Percentiles rank a stretch among this genome's conserved stretches.
These are phyloP conservation scores for Brettanomyces naardenensis DNA, from an alignment of 805 yeast genomes.

Conservation along the genomic window DNA sequence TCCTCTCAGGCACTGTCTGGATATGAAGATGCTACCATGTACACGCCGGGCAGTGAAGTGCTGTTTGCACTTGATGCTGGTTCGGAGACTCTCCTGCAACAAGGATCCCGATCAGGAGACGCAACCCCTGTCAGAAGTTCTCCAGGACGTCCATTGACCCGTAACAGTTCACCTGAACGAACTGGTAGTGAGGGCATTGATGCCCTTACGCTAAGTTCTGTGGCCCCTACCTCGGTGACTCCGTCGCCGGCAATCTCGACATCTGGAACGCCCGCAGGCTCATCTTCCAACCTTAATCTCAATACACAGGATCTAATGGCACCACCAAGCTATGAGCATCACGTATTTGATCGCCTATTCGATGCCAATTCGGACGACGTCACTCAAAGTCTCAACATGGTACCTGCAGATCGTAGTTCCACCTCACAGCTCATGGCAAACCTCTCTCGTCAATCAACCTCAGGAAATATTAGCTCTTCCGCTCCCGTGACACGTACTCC, in stretches of 20 bases:
- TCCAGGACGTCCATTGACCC: background rate
- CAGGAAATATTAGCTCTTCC: too few species aligned
- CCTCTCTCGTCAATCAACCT: too few species aligned
- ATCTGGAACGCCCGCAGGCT: background rate
- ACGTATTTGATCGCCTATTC: conserved; percentile 72
- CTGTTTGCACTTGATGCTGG: background rate
- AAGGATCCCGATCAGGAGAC: conserved; percentile 12
- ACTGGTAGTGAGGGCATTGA: background rate
- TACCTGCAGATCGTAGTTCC: background rate
- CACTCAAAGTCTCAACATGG: background rate
- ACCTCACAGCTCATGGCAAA: background rate
- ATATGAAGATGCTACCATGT: conserved; percentile 12
- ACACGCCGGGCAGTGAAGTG: background rate
- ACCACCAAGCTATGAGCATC: conserved; percentile 80
- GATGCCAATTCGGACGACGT: conserved; percentile 4
- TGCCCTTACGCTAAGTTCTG: background rate
- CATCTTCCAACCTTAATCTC: background rate
- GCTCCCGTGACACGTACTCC: too few species aligned
- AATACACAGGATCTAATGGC: conserved; percentile 48
- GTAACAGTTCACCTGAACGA: background rate
- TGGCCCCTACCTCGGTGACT: background rate
- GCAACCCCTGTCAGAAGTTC: conserved; percentile 24
- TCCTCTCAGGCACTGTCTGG: conserved; percentile 21
- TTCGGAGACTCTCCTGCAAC: conserved; percentile 2
- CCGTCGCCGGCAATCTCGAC: conserved; percentile 2